Conservation (phyloP, 139 green algal species). For the Zygnema cylindricum region DNA sequence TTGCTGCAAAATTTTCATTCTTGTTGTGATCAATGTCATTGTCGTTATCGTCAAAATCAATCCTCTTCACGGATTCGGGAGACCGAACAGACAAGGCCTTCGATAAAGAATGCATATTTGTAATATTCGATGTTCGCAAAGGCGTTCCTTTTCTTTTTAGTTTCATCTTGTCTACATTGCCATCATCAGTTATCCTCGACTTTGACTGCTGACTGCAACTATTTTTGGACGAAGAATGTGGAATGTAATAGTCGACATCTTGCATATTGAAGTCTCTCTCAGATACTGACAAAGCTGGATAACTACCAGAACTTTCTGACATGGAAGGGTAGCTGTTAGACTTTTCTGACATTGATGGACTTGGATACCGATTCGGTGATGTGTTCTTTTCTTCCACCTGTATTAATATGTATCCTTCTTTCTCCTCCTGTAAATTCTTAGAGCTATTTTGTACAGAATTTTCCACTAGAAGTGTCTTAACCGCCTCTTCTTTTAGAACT, state of each 20-base stretch:
- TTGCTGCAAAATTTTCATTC: too few relatives aligned
- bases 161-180: too few relatives aligned
- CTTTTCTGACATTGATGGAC: too few relatives aligned
- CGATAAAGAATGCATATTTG: neutral
- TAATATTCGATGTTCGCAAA: neutral
- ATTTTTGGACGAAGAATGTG: too few relatives aligned
- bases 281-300: neutral
- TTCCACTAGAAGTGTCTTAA: too few relatives aligned
- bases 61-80: neutral
- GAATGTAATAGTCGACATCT: neutral
- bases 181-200: too few relatives aligned
- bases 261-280: neutral
- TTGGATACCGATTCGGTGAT: too few relatives aligned
- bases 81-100: neutral
- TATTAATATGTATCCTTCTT: neutral
- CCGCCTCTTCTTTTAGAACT: neutral
- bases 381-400: too few relatives aligned
- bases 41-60: neutral
- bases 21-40: too few relatives aligned
- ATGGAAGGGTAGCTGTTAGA: too few relatives aligned
- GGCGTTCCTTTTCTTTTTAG: neutral
- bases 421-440: neutral
- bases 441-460: too few relatives aligned
- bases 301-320: neutral
- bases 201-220: too few relatives aligned